Percentiles rank a stretch among this genome's conserved stretches.
phyloP scores from a whole-genome alignment of 495 filamentous ascomycete genomes.

The Hypoxylon intermedium region DNA sequence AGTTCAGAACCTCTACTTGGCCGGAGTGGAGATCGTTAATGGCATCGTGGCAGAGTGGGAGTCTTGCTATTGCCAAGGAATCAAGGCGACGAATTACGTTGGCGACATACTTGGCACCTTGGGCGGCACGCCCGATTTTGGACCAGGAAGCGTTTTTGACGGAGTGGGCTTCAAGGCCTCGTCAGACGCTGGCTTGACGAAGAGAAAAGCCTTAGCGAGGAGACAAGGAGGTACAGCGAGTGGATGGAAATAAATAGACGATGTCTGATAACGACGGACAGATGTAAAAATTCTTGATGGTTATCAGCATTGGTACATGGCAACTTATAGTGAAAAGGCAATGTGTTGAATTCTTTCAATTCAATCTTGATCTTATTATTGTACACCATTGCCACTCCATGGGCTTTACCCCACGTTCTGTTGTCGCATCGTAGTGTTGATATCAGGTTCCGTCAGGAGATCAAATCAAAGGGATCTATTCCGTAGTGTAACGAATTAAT shows the following conservation, averaged over 20 bases:
- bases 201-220: background rate
- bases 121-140: constrained; percentile 72
- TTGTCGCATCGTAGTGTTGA: no score
- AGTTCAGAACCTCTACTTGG: constrained; percentile 70
- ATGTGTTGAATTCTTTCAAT: no score
- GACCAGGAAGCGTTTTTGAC: constrained; percentile 54
- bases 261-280: no score
- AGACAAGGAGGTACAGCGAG: constrained; percentile 5
- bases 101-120: constrained; percentile 75
- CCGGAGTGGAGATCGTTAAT: constrained; percentile 70
- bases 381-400: background rate
- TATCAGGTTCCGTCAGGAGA: no score
- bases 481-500: no score
- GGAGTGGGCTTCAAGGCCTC: constrained; percentile 21
- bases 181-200: background rate
- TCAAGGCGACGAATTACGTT: constrained; percentile 72
- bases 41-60: constrained; percentile 71
- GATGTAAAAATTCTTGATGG: no score
- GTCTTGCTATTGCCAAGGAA: constrained; percentile 61
- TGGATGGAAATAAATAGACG: constrained; percentile 22
- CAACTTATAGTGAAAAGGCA: no score
- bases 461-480: no score
- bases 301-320: background rate
- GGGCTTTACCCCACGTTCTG: no score
- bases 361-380: no score